phyloP scores from a whole-genome alignment of 805 yeast genomes.

The Brettanomyces naardenensis region DNA sequence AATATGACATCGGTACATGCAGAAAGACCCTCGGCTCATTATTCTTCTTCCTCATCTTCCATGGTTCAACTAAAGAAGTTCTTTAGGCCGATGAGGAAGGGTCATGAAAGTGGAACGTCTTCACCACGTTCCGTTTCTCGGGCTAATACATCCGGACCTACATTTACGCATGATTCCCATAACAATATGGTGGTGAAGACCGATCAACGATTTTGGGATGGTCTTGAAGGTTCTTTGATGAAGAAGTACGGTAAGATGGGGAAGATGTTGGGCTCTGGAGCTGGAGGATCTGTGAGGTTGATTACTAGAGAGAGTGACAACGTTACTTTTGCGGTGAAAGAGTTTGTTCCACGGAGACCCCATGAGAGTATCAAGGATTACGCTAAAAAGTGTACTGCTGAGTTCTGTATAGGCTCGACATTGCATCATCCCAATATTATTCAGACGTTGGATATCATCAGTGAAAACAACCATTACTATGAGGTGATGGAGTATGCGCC shows the following conservation, averaged over 20 bases:
- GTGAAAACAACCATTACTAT: constrained; percentile 61
- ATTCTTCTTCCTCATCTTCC: constrained; percentile 27
- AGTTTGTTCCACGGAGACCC: constrained; percentile 64
- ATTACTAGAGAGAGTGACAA: constrained; percentile 62
- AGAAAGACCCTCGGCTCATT: constrained; percentile 1
- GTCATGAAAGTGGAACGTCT: background rate
- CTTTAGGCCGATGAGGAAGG: constrained; percentile 46
- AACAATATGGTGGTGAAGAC: constrained; percentile 33
- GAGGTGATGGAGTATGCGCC: constrained; percentile 87
- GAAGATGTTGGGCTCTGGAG: constrained; percentile 74
- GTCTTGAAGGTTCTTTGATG: constrained; percentile 43
- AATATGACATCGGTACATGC: constrained; percentile 3
- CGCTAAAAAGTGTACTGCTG: constrained; percentile 84
- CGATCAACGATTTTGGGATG: constrained; percentile 33
- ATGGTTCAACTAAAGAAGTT: constrained; percentile 70
- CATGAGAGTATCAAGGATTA: constrained; percentile 69
- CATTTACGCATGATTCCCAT: constrained; percentile 31
- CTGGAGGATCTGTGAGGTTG: constrained; percentile 79
- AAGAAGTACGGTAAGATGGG: constrained; percentile 69
- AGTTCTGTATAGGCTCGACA: constrained; percentile 78
- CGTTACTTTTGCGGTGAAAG: constrained; percentile 75
- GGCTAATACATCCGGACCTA: constrained; percentile 21
- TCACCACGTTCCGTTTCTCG: background rate
- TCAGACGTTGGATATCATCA: constrained; percentile 67
- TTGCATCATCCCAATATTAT: constrained; percentile 76